Base-by-base conservation (phyloP, 768 basidiomycete species). In the Favolaschia claudopus region DNA sequence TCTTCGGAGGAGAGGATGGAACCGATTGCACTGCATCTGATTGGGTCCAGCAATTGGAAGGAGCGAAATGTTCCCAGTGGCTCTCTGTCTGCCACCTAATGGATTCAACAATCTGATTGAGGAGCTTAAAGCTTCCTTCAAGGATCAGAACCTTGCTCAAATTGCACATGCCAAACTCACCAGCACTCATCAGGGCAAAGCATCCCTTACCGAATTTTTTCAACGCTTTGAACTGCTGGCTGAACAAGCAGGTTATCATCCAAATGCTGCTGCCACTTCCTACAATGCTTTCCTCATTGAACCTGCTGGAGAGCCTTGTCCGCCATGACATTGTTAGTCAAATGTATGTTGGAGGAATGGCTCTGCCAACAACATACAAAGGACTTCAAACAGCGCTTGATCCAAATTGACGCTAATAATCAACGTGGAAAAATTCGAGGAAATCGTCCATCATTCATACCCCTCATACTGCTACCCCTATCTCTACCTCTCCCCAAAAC, bases 341-440 rank as follows among this genome's bases (percentile, higher is more conserved):
- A 28, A 29, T 56, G 14, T 56, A 56, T 22, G 55, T 38, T 37
- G 55, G 55, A 15, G 45, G 44, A n/a, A n/a, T 15, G 14, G 55
- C 29, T n/a, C 19, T 56, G 9, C 55, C 55, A 13, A n/a, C 2
- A 7, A 15, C 5, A 9, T 56, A 56, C 36, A 19, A n/a, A 20
- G 34, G 24, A n/a, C 9, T n/a, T 47, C 5, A 48, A 42, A 38
- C 33, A 49, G 17, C 12, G 27, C 17, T 9, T 57, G 46, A 17
- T 33, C 4, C 8, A 20, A 1, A 46, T 44, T 36, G 24, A 22
- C 36, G 34, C 4, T 12, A 22, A 31, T 2, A 31, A 47, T 22
- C 34, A 45, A 25, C 34, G 36, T 24, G 14, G 28, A 32, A 40
- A 37, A 27, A 32, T 56, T 22, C 22, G 29, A 20, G 24, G 5